These are phyloP conservation scores for Cercospora brassicicola DNA, from an alignment of 2,329 filamentous ascomycete species.

Conservation along the genomic window DNA sequence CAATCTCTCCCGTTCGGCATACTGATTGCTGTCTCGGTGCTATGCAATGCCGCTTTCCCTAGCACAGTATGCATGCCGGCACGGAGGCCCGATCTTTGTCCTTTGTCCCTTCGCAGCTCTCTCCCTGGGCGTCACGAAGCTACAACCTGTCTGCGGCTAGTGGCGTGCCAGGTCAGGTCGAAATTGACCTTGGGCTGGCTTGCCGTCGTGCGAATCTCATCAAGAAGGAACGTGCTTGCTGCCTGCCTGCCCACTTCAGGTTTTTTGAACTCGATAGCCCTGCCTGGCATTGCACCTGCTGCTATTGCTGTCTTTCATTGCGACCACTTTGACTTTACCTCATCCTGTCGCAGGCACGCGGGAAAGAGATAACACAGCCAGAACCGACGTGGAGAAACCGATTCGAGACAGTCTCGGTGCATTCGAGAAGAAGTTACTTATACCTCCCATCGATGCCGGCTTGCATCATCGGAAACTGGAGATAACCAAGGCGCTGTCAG, in stretches of 20 bases:
- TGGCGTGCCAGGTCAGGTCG: background rate
- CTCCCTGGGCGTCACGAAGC: background rate
- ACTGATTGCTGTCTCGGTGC: background rate
- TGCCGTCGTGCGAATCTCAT: background rate
- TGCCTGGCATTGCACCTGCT: background rate
- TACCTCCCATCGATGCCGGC: background rate
- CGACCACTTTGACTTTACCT: background rate
- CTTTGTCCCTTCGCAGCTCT: background rate
- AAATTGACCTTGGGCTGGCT: background rate
- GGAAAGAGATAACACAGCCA: background rate
- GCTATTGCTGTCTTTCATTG: background rate
- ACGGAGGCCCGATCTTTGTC: background rate
- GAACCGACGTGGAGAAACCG: background rate
- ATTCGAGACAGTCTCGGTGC: background rate
- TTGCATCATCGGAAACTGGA: background rate
- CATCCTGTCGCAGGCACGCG: background rate
- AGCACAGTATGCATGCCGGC: slow-evolving; percentile 2
- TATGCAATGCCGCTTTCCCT: slow-evolving; percentile 2
- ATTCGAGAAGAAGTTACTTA: background rate
- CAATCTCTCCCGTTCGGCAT: background rate
- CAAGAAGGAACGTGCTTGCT: background rate
- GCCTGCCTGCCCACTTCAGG: background rate
- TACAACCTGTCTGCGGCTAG: background rate
- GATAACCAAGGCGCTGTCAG: background rate
- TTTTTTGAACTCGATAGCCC: background rate